phyloP scores from a whole-genome alignment of 345 rosid genomes.

The Eutrema heterophyllum region DNA sequence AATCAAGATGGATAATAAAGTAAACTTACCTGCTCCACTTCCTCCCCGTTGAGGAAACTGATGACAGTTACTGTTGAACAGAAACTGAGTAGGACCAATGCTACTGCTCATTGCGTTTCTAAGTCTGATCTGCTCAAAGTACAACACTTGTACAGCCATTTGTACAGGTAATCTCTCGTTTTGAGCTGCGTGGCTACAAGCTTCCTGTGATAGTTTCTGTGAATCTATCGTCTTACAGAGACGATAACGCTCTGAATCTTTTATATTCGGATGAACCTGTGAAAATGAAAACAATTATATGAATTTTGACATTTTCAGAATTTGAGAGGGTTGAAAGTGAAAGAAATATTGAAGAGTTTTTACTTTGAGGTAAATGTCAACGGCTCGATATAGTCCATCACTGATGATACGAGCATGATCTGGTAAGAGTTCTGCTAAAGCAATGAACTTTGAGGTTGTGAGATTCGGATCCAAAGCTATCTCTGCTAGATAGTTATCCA shows the following conservation, averaged over 20 bases:
- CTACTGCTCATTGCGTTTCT: constrained; percentile 77
- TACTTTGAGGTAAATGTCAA: constrained; percentile 85
- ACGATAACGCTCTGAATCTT: constrained; percentile 82
- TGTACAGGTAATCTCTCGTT: constrained; percentile 93
- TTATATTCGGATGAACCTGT: constrained; percentile 88
- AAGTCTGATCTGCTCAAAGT: constrained; percentile 91
- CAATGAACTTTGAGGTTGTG: constrained; percentile 70
- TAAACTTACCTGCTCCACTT: constrained; percentile 58
- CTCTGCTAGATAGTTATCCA: constrained; percentile 89
- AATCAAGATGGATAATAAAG: neutral
- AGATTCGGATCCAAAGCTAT: constrained; percentile 78
- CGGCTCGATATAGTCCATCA: constrained; percentile 92
- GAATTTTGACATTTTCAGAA: neutral
- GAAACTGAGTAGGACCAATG: constrained; percentile 64
- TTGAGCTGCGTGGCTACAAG: constrained; percentile 97
- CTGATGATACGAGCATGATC: constrained; percentile 90
- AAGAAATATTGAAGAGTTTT: neutral
- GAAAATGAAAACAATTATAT: neutral
- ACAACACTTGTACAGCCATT: constrained; percentile 92
- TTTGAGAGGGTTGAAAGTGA: neutral
- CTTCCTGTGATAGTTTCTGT: constrained; percentile 97
- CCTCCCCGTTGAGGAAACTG: constrained; percentile 85
- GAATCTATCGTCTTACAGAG: constrained; percentile 93
- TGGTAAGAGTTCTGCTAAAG: constrained; percentile 81
- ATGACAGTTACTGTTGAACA: constrained; percentile 45